Percentiles rank a stretch among this genome's conserved stretches.
Evolutionary conservation across 179 eudicot species (phyloP).

Genomic region (Patellifolia procumbens): DNA sequence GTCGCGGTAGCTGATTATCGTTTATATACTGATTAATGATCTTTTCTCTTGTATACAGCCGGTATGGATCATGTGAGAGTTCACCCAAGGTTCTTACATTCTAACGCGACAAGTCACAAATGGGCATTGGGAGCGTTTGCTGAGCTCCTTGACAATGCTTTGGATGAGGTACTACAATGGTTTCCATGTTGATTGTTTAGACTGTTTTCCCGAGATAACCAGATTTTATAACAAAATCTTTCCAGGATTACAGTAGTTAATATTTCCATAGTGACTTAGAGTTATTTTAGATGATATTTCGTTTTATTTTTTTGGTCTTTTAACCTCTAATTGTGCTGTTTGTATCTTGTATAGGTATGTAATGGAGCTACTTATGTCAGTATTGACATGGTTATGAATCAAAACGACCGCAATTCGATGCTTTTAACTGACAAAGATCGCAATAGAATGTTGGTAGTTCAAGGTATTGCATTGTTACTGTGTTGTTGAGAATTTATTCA

Average conservation of each 20-base stretch:
- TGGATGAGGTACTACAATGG: slow-evolving; percentile 70
- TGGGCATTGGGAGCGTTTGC: slow-evolving; percentile 89
- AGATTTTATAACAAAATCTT: no score
- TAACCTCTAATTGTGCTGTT: no score
- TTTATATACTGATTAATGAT: neutral
- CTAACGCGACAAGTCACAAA: slow-evolving; percentile 85
- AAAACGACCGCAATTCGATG: slow-evolving; percentile 43
- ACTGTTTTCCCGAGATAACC: no score
- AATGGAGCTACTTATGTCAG: slow-evolving; percentile 72
- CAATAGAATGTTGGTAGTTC: slow-evolving; percentile 58
- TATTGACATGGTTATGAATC: slow-evolving; percentile 50
- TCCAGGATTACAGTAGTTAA: no score
- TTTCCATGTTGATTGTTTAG: no score
- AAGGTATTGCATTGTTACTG: slow-evolving; percentile 53
- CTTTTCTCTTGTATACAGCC: slow-evolving; percentile 29
- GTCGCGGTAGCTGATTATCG: no score
- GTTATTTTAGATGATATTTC: no score
- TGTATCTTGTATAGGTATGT: slow-evolving; percentile 39
- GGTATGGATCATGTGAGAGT: slow-evolving; percentile 72
- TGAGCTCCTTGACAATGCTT: slow-evolving; percentile 74
- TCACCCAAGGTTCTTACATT: slow-evolving; percentile 78
- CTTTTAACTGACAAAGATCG: slow-evolving; percentile 33
- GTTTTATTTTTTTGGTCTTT: no score
- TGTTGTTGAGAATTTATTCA: neutral
- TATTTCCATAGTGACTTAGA: no score